Percentiles rank a stretch among this genome's conserved stretches.
These are phyloP conservation scores for Debaryomyces singareniensis DNA, from an alignment of 1,139 yeast genomes.

Conservation along the genomic window DNA sequence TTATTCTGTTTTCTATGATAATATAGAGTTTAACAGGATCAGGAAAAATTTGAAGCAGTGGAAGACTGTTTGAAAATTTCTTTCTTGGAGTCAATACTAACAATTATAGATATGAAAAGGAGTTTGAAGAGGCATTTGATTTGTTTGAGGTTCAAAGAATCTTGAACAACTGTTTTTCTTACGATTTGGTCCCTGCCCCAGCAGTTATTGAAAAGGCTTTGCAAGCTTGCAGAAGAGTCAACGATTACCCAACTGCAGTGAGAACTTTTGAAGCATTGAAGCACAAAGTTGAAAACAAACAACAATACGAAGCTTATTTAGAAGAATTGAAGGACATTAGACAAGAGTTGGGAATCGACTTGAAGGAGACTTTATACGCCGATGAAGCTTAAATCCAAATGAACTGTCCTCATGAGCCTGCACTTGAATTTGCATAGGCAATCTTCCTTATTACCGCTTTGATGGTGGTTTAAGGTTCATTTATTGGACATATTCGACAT, in stretches of 20 bases:
- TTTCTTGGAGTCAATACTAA: conserved; percentile 24
- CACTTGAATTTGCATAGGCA: too few species aligned
- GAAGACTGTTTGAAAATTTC: too few species aligned
- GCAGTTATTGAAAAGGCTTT: conserved; percentile 92
- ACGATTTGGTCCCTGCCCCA: conserved; percentile 98
- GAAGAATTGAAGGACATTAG: conserved; percentile 91
- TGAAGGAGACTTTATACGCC: conserved; percentile 80
- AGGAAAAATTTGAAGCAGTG: too few species aligned
- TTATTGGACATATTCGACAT: too few species aligned
- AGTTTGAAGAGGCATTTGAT: conserved; percentile 96
- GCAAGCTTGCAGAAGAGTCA: conserved; percentile 97
- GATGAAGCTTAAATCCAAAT: too few species aligned
- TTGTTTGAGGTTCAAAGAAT: conserved; percentile 87
- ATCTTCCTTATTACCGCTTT: too few species aligned
- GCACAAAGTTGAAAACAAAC: conserved; percentile 90
- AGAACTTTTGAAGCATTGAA: conserved; percentile 94
- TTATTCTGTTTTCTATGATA: too few species aligned
- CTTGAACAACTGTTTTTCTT: conserved; percentile 94
- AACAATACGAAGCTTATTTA: conserved; percentile 91
- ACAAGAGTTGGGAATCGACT: conserved; percentile 88
- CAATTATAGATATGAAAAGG: conserved; percentile 73
- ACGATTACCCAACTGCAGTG: conserved; percentile 97
- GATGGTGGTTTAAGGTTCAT: too few species aligned
- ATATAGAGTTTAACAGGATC: neutral
- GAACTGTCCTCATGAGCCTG: too few species aligned